These are phyloP conservation scores for Hypoxylon sp. DNA, from an alignment of 2,329 filamentous ascomycete genomes.

Conservation along the genomic window DNA sequence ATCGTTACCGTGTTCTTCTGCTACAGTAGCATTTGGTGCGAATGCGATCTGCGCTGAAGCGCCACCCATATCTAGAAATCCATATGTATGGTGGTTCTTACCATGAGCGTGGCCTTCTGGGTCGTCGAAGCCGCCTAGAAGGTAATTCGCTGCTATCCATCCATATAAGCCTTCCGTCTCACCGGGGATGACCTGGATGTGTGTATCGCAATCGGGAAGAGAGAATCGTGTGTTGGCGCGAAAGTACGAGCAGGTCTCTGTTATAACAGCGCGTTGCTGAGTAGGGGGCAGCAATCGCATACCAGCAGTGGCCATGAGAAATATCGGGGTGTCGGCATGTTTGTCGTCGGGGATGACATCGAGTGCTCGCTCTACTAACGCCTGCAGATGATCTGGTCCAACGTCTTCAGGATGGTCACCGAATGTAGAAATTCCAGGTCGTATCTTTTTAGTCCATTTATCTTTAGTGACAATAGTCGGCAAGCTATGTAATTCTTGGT, in stretches of 20 bases:
- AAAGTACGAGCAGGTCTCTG: conserved; percentile 87
- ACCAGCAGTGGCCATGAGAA: conserved; percentile 94
- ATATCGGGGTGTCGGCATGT: conserved; percentile 88
- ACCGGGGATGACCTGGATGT: conserved; percentile 94
- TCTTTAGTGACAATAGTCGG: conserved; percentile 88
- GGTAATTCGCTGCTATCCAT: conserved; percentile 97
- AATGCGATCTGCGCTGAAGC: conserved; percentile 98
- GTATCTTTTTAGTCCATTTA: conserved; percentile 93
- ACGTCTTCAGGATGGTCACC: conserved; percentile 82
- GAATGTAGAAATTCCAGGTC: conserved; percentile 93
- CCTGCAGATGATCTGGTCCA: conserved; percentile 84
- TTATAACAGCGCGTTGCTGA: conserved; percentile 80
- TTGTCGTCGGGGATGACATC: conserved; percentile 82
- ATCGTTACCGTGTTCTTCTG: conserved; percentile 89
- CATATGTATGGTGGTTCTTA: conserved; percentile 93
- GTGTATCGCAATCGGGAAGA: conserved; percentile 88
- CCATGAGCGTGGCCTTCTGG: conserved; percentile 83
- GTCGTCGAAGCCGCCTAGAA: conserved; percentile 90
- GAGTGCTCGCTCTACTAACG: conserved; percentile 85
- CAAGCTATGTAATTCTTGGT: conserved; percentile 75
- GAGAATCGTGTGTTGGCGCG: conserved; percentile 82
- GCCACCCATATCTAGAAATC: conserved; percentile 98
- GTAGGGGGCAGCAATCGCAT: conserved; percentile 86
- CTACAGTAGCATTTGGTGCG: conserved; percentile 92
- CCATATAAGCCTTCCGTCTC: conserved; percentile 97